Evolutionary conservation across 2,329 filamentous ascomycete species (phyloP).

Genomic region (Teratosphaeriaceae sp.): DNA sequence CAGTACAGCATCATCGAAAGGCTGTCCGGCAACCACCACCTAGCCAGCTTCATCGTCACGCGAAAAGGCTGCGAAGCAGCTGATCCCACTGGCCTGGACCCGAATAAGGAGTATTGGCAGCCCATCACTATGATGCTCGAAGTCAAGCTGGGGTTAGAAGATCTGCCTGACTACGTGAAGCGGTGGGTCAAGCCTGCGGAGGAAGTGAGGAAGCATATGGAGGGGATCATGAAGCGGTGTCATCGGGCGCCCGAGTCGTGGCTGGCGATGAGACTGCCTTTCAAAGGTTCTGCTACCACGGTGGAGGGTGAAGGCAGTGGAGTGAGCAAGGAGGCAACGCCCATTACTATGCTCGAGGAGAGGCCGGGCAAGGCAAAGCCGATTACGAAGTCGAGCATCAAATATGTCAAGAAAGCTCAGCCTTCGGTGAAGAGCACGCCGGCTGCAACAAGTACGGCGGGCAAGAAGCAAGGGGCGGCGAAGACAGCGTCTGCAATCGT

Average conservation of each 20-base stretch:
- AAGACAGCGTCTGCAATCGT: not conserved
- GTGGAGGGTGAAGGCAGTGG: conserved; percentile 12
- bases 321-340: conserved; percentile 20
- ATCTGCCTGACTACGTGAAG: conserved; percentile 48
- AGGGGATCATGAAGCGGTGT: conserved; percentile 50
- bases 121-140: conserved; percentile 58
- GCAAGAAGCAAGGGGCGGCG: conserved; percentile 3
- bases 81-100: conserved; percentile 26
- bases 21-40: conserved; percentile 45
- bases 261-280: conserved; percentile 50
- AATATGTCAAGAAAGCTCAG: conserved; percentile 17
- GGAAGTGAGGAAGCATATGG: conserved; percentile 50
- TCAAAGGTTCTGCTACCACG: conserved; percentile 19
- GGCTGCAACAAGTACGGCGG: conserved; percentile 11
- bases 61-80: conserved; percentile 55
- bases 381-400: conserved; percentile 10
- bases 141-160: conserved; percentile 46
- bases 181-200: conserved; percentile 50
- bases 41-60: conserved; percentile 72
- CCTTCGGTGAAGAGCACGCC: no score
- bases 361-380: conserved; percentile 10
- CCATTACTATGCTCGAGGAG: conserved; percentile 13
- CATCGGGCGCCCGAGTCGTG: conserved; percentile 49
- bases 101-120: conserved; percentile 64
- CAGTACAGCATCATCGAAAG: conserved; percentile 71